These are phyloP conservation scores for Thalassiosira ordinaria DNA, from an alignment of 352 stramenopile species.

Conservation along the genomic window DNA sequence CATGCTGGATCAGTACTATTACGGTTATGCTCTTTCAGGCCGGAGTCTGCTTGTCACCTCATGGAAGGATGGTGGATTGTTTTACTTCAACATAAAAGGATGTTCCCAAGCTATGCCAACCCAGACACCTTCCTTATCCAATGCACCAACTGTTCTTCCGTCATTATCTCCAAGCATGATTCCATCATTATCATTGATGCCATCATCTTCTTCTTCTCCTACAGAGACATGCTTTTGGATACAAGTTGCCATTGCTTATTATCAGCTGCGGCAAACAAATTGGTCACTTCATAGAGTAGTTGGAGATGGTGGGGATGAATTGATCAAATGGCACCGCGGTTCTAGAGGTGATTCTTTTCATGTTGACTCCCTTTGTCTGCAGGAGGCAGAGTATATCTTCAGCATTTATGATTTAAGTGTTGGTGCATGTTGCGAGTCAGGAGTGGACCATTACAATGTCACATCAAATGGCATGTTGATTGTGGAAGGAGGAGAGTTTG, in stretches of 20 bases:
- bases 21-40: neutral
- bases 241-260: neutral
- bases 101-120: slow-evolving; percentile 1
- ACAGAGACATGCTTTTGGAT: too few relatives aligned
- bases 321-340: neutral
- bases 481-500: neutral
- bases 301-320: neutral
- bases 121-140: neutral
- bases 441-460: slow-evolving; percentile 9
- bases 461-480: slow-evolving; percentile 1
- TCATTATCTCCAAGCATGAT: neutral
- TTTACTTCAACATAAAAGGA: neutral
- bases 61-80: neutral
- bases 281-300: neutral
- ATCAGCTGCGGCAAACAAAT: neutral
- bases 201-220: neutral
- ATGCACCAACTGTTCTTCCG: neutral
- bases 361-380: slow-evolving; percentile 2
- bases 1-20: too few relatives aligned
- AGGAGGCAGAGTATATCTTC: slow-evolving; percentile 6
- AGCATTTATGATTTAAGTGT: slow-evolving; percentile 12
- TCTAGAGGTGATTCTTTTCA: neutral
- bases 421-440: neutral
- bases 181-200: neutral
- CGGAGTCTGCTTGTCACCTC: neutral